phyloP scores from a whole-genome alignment of 106 monocot species.

The Acanthochlamys bracteata region DNA sequence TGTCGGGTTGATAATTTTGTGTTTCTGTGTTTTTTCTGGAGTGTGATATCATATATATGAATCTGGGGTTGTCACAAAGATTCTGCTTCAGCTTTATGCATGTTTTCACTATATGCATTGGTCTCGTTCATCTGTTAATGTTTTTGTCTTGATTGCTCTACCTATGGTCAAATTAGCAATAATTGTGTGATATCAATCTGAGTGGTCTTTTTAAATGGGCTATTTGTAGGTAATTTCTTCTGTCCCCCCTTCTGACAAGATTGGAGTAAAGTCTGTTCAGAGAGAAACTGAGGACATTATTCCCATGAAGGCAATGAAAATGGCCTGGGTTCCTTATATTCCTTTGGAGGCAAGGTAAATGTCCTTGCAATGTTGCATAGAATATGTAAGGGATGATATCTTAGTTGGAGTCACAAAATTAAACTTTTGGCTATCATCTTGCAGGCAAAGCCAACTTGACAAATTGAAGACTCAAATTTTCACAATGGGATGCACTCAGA shows the following conservation, averaged over 20 bases:
- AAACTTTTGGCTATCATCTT: conserved; percentile 4
- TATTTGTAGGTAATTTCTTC: conserved; percentile 67
- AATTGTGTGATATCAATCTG: too few species aligned
- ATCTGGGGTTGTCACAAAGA: too few species aligned
- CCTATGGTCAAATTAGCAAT: neutral
- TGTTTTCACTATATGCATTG: too few species aligned
- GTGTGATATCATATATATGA: too few species aligned
- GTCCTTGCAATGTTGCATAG: too few species aligned
- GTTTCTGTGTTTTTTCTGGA: too few species aligned
- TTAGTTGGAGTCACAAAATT: too few species aligned
- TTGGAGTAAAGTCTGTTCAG: conserved; percentile 90
- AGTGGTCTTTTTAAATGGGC: too few species aligned
- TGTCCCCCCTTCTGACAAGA: conserved; percentile 91
- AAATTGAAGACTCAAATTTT: conserved; percentile 78
- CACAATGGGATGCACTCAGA: conserved; percentile 76
- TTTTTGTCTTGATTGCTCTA: neutral
- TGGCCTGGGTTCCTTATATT: conserved; percentile 95
- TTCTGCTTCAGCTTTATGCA: too few species aligned
- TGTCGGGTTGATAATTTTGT: too few species aligned
- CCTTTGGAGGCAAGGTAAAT: conserved; percentile 73
- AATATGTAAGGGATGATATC: too few species aligned
- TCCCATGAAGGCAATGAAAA: conserved; percentile 98
- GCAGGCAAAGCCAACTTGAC: conserved; percentile 65
- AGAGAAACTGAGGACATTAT: conserved; percentile 87
- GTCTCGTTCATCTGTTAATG: neutral